Evolutionary conservation across 176 grass and related monocot species (phyloP).

Genomic region (Oryza rufipogon): DNA sequence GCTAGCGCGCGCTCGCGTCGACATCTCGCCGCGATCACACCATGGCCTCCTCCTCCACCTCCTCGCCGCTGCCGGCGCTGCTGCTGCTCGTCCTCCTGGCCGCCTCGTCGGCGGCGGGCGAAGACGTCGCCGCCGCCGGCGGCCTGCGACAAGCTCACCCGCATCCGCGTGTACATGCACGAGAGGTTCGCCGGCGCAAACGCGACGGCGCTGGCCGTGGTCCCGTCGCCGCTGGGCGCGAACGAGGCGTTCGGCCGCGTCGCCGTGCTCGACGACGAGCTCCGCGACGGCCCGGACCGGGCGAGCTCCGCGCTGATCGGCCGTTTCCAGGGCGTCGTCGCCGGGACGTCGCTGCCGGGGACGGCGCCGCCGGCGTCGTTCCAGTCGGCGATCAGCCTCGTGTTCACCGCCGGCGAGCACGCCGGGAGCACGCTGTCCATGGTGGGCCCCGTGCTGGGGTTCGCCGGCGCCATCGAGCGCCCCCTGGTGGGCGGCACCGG

Average conservation of each 20-base stretch:
- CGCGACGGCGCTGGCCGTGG: not conserved
- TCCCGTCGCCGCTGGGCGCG: not conserved
- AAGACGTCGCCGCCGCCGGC: not conserved
- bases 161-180: slow-evolving; percentile 34
- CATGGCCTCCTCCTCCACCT: slow-evolving; percentile 23
- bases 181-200: slow-evolving; percentile 25
- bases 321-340: slow-evolving; percentile 14
- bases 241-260: slow-evolving; percentile 20
- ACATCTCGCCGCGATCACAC: not conserved
- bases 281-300: not conserved
- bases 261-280: slow-evolving; percentile 21
- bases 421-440: slow-evolving; percentile 29
- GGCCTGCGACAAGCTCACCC: not conserved
- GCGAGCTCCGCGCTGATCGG: not conserved
- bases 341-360: not conserved
- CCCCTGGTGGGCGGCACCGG: slow-evolving; percentile 33
- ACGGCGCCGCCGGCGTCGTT: not conserved
- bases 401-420: slow-evolving; percentile 37
- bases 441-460: not conserved
- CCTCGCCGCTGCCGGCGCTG: no score
- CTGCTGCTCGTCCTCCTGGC: not conserved
- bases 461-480: slow-evolving; percentile 2
- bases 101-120: not conserved
- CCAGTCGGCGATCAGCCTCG: not conserved
- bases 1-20: no score